A percentile compares a stretch with the other conserved stretches of the same genome.
Conservation (phyloP, 2,329 filamentous ascomycete species). For the Metarhizium album region DNA sequence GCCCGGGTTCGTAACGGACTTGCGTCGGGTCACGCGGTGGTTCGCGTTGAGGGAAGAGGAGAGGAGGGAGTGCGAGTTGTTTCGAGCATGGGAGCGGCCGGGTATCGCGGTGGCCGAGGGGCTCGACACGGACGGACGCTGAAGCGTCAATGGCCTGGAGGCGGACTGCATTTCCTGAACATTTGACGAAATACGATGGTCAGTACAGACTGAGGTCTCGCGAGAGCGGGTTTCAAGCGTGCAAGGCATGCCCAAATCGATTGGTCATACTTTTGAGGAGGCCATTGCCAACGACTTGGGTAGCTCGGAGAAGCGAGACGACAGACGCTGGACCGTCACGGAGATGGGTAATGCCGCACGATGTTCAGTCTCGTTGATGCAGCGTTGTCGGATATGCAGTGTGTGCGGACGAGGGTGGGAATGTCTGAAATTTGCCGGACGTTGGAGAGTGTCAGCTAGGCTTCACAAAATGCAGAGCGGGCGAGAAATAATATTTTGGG, state of each 20-base stretch:
- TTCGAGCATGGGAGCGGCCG: conserved; percentile 55
- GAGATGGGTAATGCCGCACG: conserved; percentile 12
- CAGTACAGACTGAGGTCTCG: conserved; percentile 23
- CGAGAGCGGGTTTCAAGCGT: conserved; percentile 20
- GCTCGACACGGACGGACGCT: conserved; percentile 49
- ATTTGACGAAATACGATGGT: conserved; percentile 14
- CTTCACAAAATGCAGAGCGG: conserved; percentile 13
- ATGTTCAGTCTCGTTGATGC: conserved; percentile 3
- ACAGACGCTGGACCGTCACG: conserved; percentile 21
- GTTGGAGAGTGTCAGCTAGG: conserved; percentile 8
- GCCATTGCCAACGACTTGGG: conserved; percentile 40
- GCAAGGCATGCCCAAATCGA: conserved; percentile 14
- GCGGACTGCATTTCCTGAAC: conserved; percentile 52
- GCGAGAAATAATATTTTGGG: conserved; percentile 31
- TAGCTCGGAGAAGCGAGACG: conserved; percentile 23
- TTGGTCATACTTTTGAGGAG: conserved; percentile 47
- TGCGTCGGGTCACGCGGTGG: conserved; percentile 82
- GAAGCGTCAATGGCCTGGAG: conserved; percentile 55
- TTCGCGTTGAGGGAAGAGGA: conserved; percentile 65
- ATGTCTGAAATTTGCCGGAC: conserved; percentile 2
- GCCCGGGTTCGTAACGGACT: conserved; percentile 74
- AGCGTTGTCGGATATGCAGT: conserved; percentile 8
- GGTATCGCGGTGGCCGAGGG: conserved; percentile 47
- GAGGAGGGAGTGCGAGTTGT: conserved; percentile 73
- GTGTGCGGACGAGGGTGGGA: not conserved